These are phyloP conservation scores for Herpetomonas samuelpessoai DNA, from an alignment of 208 protist species.

Conservation along the genomic window DNA sequence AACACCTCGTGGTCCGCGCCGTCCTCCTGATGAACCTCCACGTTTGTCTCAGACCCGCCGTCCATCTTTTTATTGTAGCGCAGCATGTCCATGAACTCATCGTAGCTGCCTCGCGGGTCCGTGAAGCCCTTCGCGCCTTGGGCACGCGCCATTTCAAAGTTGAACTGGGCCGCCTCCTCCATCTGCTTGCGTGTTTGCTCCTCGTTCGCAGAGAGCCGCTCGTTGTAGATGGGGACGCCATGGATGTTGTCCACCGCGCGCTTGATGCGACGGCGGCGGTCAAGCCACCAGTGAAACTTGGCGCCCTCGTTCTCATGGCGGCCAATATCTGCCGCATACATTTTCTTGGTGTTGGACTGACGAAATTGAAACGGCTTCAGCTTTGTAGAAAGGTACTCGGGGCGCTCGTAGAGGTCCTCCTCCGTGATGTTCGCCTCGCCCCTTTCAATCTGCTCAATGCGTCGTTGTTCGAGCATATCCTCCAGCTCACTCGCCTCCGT, in stretches of 20 bases:
- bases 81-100: conserved; percentile 66
- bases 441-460: conserved; percentile 68
- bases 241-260: conserved; percentile 79
- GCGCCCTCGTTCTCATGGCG: conserved; percentile 55
- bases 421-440: conserved; percentile 43
- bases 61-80: conserved; percentile 52
- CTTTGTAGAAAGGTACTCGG: conserved; percentile 43
- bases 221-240: conserved; percentile 84
- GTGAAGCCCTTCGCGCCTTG: conserved; percentile 84
- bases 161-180: conserved; percentile 84
- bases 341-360: conserved; percentile 43
- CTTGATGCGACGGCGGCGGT: conserved; percentile 69
- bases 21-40: conserved; percentile 66
- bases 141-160: conserved; percentile 55
- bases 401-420: conserved; percentile 50
- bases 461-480: conserved; percentile 72
- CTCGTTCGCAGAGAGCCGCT: conserved; percentile 77
- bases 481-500: conserved; percentile 57
- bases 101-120: conserved; percentile 77
- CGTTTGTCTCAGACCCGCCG: conserved; percentile 25
- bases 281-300: conserved; percentile 85
- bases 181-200: conserved; percentile 81
- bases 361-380: conserved; percentile 35
- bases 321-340: conserved; percentile 75
- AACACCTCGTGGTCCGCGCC: conserved; percentile 42